phyloP scores from a whole-genome alignment of 2,329 filamentous ascomycete genomes.

The Metarhizium brunneum region DNA sequence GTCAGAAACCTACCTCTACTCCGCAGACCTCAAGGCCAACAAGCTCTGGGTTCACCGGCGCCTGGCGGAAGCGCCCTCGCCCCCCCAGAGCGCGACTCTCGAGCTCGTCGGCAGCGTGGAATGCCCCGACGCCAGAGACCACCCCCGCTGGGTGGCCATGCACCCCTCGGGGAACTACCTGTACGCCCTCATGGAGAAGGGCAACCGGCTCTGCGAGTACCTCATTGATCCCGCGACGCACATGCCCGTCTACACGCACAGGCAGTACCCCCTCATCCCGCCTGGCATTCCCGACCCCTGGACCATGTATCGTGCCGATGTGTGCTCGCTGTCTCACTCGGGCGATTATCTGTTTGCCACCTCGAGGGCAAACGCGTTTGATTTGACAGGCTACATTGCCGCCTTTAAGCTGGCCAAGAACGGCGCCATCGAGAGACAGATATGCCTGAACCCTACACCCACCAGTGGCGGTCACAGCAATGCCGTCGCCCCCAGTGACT shows the following conservation, averaged over 20 bases:
- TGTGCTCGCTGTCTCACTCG: constrained; percentile 62
- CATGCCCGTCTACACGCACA: constrained; percentile 69
- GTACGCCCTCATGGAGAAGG: constrained; percentile 84
- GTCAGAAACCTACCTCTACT: constrained; percentile 66
- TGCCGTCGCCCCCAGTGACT: constrained; percentile 74
- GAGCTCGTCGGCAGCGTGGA: constrained; percentile 63
- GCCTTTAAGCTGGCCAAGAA: constrained; percentile 62
- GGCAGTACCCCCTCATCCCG: constrained; percentile 70
- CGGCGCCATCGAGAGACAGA: constrained; percentile 67
- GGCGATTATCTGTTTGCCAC: constrained; percentile 76
- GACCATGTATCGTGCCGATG: constrained; percentile 73
- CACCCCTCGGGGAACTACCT: constrained; percentile 70
- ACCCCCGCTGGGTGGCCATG: constrained; percentile 82
- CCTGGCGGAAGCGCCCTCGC: constrained; percentile 22
- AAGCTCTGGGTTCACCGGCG: constrained; percentile 82
- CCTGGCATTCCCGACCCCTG: constrained; percentile 49
- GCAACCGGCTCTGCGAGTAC: constrained; percentile 76
- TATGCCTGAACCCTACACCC: constrained; percentile 74
- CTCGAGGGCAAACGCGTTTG: constrained; percentile 66
- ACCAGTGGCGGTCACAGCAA: constrained; percentile 86
- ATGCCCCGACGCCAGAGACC: constrained; percentile 62
- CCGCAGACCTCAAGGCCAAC: constrained; percentile 67
- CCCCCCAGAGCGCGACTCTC: constrained; percentile 44
- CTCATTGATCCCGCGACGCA: constrained; percentile 65
- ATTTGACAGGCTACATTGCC: constrained; percentile 72